Evolutionary conservation across 1,284 basidiomycete genomes (phyloP), one percentile per base, ranked within the genome.

Genomic region (Cryptococcus amylolentus): DNA sequence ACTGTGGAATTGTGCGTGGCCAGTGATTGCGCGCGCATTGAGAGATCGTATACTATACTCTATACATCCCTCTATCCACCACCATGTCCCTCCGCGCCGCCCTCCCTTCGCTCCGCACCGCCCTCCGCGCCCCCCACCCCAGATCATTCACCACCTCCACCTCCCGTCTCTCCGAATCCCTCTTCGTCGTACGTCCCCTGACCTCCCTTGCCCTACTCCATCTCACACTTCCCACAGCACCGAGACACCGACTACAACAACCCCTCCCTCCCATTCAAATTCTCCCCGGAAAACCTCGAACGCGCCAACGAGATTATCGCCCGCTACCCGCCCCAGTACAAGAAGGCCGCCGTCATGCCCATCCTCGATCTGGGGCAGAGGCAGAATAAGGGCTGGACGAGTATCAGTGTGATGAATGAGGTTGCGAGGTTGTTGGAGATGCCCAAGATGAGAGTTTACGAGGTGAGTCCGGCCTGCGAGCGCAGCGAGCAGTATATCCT

Each of bases 371-470:
- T 99, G 44, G 95, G 88, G 2, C 96, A 99, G 80, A 84, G 92
- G 66, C 96, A 98, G 79, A 98, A 98, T 81, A 90, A 92, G 69
- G 93, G 92, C 68, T 99, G 92, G 91, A 95, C 93, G n/a, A 92
- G 88, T 72, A 95, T 99, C 68, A 91, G 88, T 69, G 93, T 95
- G 61, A 99, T 99, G 95, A 98, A 98, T 80, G 91, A 93, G 69
- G 88, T 98, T 48, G 95, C 95, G 2, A 86, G 88, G 62, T 79
- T 95, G 40, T 83, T 98, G 53, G 91, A 91, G 71, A 91, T 99
- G 86, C 91, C 90, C 8, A 90, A 91, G 54, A 98, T 98, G 96
- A 87, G 95, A 18, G 96, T 98, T 6, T 99, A 98, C 78, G 96
- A 99, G 80, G 71, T 71, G 65, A 61, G 71, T 63, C 4, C 14